These are phyloP conservation scores for Dujonia santamariae DNA, from an alignment of 1,139 yeast genomes.

Conservation along the genomic window DNA sequence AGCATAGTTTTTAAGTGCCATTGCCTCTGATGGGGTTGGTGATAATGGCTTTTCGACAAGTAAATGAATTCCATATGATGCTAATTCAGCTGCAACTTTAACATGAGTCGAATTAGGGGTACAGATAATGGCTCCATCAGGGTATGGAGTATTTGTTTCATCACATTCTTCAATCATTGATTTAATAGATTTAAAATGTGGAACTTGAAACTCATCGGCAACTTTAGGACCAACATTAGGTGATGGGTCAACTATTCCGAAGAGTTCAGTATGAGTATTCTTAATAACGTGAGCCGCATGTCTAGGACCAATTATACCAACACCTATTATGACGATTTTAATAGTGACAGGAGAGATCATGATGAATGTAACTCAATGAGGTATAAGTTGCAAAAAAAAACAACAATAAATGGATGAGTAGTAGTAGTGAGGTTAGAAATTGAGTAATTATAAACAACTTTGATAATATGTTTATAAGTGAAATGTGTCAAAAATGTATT, in stretches of 20 bases:
- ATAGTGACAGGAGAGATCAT: conserved; percentile 14
- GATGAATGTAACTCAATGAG: no score
- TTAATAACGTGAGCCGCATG: conserved; percentile 33
- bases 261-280: conserved; percentile 25
- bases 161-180: conserved; percentile 28
- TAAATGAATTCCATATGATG: conserved; percentile 30
- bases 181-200: conserved; percentile 25
- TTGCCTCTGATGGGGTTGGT: conserved; percentile 28
- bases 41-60: conserved; percentile 40
- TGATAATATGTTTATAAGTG: no score
- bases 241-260: conserved; percentile 36
- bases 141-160: conserved; percentile 14
- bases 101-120: conserved; percentile 42
- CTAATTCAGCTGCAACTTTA: conserved; percentile 30
- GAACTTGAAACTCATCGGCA: conserved; percentile 23
- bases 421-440: no score
- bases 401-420: no score
- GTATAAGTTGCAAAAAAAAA: no score
- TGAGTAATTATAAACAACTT: no score
- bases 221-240: conserved; percentile 20
- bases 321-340: conserved; percentile 31
- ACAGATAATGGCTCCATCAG: conserved; percentile 39
- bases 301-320: conserved; percentile 43
- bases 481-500: no score
- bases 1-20: conserved; percentile 26